Base-by-base conservation (phyloP, 352 stramenopile species). In the Halophytophthora batemanensis region DNA sequence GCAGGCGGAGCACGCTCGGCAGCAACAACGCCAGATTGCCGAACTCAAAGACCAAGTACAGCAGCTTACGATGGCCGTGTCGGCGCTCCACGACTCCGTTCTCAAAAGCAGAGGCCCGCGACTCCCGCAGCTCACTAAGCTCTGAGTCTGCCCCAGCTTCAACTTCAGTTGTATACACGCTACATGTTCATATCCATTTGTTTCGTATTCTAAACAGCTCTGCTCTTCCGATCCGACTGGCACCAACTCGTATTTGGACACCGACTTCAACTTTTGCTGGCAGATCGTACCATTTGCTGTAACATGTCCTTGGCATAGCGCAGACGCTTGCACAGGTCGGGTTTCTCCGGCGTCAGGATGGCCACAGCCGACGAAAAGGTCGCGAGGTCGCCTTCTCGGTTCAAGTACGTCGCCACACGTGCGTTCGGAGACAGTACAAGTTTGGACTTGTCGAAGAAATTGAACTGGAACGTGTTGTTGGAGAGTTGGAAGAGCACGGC, bases 401-500 rank as follows among this genome's bases (percentile, higher is more conserved):
- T 74, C 2, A 92, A 35, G 53, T 87, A 93, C n/a, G 96, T 98
- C 35, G 96, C 85, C 10, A 90, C 61, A 6, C 87, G 87, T 8
- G 90, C 94, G 49, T 96, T 82, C 2, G 82, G 63, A 1, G 92
- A 97, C 34, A 99, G 71, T 38, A 98, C 64, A 4, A 99, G 78
- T 64, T 98, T 97, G 12, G 96, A 98, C 37, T 90, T 69, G 67
- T 99, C 97, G 52, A 97, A 98, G 61, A 99, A 99, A 35, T 98
- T 91, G 42, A 96, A 90, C 69, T 97, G 90, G 33, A 98, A 87
- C 25, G 93, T 98, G 46, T 93, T 74, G 71, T 98, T 98, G 19
- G 93, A 98, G 23, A 99, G 70, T 45, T 96, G 90, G 64, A 99
- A 99, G 4, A 99, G 80, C 63, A 98, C 96, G 2, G 97, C 96